phyloP scores from a whole-genome alignment of 257 asterid species.

The Plantago elongata region DNA sequence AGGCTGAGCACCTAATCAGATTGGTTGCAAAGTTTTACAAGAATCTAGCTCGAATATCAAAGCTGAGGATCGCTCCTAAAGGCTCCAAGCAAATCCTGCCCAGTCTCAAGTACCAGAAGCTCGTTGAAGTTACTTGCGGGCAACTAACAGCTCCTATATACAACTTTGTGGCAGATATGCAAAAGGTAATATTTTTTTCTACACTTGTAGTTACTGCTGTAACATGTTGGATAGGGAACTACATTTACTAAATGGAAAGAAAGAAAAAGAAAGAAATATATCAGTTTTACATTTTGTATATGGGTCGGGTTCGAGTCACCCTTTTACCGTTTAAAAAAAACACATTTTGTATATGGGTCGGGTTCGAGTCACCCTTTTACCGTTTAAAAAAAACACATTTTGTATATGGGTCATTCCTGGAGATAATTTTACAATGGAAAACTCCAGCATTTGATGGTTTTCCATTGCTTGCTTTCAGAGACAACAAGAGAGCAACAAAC shows the following conservation, averaged over 20 bases:
- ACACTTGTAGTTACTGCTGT: not conserved
- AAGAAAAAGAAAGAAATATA: too few species aligned
- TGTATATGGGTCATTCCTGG: too few species aligned
- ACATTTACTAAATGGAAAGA: too few species aligned
- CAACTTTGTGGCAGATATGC: constrained; percentile 57
- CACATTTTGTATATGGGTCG: too few species aligned
- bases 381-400: too few species aligned
- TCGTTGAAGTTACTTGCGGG: constrained; percentile 77
- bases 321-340: too few species aligned
- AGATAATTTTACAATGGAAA: not conserved
- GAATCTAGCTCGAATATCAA: constrained; percentile 61
- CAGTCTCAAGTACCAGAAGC: constrained; percentile 58
- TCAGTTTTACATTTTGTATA: too few species aligned
- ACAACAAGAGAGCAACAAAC: constrained; percentile 52
- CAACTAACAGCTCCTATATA: constrained; percentile 68
- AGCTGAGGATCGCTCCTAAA: constrained; percentile 57
- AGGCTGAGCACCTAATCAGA: constrained; percentile 66
- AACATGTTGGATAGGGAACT: too few species aligned
- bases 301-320: too few species aligned
- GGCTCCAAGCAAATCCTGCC: constrained; percentile 70
- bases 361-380: too few species aligned
- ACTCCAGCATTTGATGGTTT: not conserved
- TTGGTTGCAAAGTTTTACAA: constrained; percentile 65
- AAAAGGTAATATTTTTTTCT: constrained; percentile 41
- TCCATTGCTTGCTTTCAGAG: constrained; percentile 34